A percentile compares a stretch with the other conserved stretches of the same genome.
Evolutionary conservation across 2,329 filamentous ascomycete genomes (phyloP).

Genomic region (Cercospora nicotianae): DNA sequence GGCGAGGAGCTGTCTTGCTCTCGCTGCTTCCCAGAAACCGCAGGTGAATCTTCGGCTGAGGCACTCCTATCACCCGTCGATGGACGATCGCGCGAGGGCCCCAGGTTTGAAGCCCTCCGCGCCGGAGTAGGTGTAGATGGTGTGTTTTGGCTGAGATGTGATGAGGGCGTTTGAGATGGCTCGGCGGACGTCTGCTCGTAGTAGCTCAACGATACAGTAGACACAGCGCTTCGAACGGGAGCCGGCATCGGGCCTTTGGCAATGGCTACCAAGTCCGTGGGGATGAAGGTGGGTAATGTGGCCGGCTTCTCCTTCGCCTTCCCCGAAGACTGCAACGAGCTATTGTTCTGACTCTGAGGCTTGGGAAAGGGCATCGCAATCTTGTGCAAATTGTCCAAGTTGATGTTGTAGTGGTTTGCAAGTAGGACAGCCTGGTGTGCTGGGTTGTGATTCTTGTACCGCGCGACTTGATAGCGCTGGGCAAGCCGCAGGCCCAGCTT

Average conservation of each 20-base stretch:
- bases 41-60: constrained; percentile 30
- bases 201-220: constrained; percentile 78
- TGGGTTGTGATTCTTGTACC: constrained; percentile 65
- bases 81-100: constrained; percentile 41
- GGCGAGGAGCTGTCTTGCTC: constrained; percentile 41
- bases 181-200: constrained; percentile 55
- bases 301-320: constrained; percentile 75
- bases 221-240: constrained; percentile 67
- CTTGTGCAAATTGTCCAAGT: constrained; percentile 76
- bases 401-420: constrained; percentile 76
- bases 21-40: constrained; percentile 32
- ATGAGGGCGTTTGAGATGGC: constrained; percentile 32
- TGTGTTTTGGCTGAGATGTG: constrained; percentile 42
- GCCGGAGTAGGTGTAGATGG: constrained; percentile 64
- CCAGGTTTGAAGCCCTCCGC: constrained; percentile 61
- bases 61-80: constrained; percentile 29
- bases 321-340: constrained; percentile 53
- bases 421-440: constrained; percentile 66
- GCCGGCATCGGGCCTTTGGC: constrained; percentile 54
- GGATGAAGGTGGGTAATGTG: constrained; percentile 61
- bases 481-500: constrained; percentile 82
- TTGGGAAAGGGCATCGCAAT: constrained; percentile 80
- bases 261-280: constrained; percentile 80
- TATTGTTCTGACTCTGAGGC: constrained; percentile 54
- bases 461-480: constrained; percentile 86